phyloP scores from a whole-genome alignment of 192 early-diverging fungal genomes.

The Coemansia sp. region DNA sequence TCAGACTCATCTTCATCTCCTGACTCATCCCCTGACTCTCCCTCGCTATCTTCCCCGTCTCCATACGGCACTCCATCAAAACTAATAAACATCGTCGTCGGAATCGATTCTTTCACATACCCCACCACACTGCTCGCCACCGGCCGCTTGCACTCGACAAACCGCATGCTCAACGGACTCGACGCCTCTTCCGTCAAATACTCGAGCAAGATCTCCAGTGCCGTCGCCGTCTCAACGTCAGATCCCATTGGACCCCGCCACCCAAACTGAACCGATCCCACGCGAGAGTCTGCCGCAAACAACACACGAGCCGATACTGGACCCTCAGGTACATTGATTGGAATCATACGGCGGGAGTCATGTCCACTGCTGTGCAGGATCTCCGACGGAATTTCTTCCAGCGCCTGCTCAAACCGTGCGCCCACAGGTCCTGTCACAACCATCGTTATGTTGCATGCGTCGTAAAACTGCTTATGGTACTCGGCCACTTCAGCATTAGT shows the following conservation, averaged over 20 bases:
- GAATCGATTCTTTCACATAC: constrained; percentile 57
- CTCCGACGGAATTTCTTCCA: constrained; percentile 34
- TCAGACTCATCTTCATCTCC: constrained; percentile 10
- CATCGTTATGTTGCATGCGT: constrained; percentile 67
- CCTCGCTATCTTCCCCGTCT: constrained; percentile 1
- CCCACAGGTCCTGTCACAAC: constrained; percentile 61
- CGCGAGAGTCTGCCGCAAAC: constrained; percentile 64
- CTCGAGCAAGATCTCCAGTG: constrained; percentile 70
- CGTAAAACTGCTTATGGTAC: constrained; percentile 78
- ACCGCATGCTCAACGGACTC: constrained; percentile 70
- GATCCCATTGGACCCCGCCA: constrained; percentile 74
- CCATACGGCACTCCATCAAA: constrained; percentile 64
- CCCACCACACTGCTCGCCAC: constrained; percentile 63
- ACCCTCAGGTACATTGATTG: constrained; percentile 19
- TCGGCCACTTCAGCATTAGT: constrained; percentile 72
- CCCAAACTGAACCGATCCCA: constrained; percentile 64
- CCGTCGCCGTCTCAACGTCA: constrained; percentile 61
- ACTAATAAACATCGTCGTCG: constrained; percentile 59
- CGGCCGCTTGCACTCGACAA: constrained; percentile 71
- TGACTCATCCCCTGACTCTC: constrained; percentile 17
- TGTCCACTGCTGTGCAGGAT: constrained; percentile 24
- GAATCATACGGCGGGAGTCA: constrained; percentile 29
- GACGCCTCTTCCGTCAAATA: constrained; percentile 71
- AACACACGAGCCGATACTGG: constrained; percentile 6
- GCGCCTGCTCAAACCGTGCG: constrained; percentile 40